Conservation (phyloP, 2,329 filamentous ascomycete genomes). For the Magnaporthales sp. region DNA sequence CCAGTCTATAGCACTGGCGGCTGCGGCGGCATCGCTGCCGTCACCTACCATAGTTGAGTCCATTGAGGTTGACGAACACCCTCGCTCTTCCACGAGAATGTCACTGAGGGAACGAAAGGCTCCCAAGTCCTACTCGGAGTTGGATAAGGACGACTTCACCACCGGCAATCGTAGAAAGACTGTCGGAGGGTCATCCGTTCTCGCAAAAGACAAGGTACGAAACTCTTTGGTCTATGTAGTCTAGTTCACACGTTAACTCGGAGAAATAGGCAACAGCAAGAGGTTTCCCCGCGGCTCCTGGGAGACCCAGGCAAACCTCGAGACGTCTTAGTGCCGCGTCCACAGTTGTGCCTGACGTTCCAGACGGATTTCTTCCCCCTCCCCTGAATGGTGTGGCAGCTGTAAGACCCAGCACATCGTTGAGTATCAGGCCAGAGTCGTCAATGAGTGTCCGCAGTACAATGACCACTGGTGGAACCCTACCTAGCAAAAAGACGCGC, state of each 20-base stretch:
- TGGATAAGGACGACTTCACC: conserved; percentile 31
- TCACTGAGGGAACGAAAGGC: conserved; percentile 65
- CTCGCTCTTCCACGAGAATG: conserved; percentile 50
- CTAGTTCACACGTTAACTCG: not conserved
- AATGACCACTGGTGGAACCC: conserved; percentile 24
- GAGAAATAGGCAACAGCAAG: conserved; percentile 19
- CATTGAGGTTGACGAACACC: conserved; percentile 14
- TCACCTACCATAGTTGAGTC: conserved; percentile 5
- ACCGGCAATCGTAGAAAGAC: conserved; percentile 49
- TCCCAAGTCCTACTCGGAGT: conserved; percentile 41
- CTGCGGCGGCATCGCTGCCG: conserved; percentile 18
- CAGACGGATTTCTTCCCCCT: conserved; percentile 12
- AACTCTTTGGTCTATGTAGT: not conserved
- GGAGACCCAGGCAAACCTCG: conserved; percentile 23
- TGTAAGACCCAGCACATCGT: conserved; percentile 29
- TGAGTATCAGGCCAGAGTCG: conserved; percentile 31
- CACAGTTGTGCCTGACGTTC: conserved; percentile 21
- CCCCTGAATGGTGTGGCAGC: conserved; percentile 8
- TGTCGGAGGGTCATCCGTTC: conserved; percentile 41
- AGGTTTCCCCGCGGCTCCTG: conserved; percentile 14
- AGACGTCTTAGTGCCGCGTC: conserved; percentile 43
- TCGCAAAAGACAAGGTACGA: conserved; percentile 34
- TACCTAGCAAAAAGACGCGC: conserved; percentile 53
- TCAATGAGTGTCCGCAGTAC: conserved; percentile 27
- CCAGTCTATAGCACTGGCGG: conserved; percentile 29